These are phyloP conservation scores for Quercus phellos DNA, from an alignment of 331 rosid species.

Conservation along the genomic window DNA sequence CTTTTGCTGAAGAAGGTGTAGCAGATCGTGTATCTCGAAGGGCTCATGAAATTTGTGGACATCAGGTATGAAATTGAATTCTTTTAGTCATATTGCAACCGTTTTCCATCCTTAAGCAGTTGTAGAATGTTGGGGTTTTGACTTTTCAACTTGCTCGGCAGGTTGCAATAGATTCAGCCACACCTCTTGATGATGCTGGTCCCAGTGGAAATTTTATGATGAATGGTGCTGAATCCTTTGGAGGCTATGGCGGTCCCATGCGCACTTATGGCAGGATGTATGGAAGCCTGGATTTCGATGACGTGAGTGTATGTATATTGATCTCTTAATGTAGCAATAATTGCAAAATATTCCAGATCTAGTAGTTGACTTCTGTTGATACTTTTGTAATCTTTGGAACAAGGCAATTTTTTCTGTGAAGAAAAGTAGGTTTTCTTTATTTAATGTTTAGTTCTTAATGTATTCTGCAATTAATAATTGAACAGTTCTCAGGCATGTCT, in stretches of 20 bases:
- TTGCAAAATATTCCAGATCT: background rate
- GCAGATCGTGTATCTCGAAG: slow-evolving; percentile 93
- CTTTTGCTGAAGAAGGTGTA: slow-evolving; percentile 93
- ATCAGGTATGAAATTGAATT: slow-evolving; percentile 47
- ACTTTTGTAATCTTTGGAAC: slow-evolving; percentile 4
- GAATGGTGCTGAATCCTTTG: slow-evolving; percentile 56
- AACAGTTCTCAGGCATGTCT: background rate
- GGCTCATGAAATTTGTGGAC: slow-evolving; percentile 94
- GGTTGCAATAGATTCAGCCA: slow-evolving; percentile 96
- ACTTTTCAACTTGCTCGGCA: slow-evolving; percentile 27
- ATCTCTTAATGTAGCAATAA: background rate
- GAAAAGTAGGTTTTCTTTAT: background rate
- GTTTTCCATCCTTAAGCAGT: background rate
- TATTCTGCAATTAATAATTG: background rate
- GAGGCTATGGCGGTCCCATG: slow-evolving; percentile 84
- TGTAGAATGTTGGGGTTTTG: background rate
- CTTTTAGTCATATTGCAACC: background rate
- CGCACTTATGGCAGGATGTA: slow-evolving; percentile 93
- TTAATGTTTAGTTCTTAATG: background rate
- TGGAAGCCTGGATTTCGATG: slow-evolving; percentile 90
- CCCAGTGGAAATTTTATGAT: slow-evolving; percentile 61
- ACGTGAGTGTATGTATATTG: slow-evolving; percentile 50
- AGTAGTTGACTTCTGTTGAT: background rate
- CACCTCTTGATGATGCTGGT: slow-evolving; percentile 91
- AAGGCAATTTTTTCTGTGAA: background rate